phyloP scores from a whole-genome alignment of 768 basidiomycete genomes.

The Phanerochaete sordida region DNA sequence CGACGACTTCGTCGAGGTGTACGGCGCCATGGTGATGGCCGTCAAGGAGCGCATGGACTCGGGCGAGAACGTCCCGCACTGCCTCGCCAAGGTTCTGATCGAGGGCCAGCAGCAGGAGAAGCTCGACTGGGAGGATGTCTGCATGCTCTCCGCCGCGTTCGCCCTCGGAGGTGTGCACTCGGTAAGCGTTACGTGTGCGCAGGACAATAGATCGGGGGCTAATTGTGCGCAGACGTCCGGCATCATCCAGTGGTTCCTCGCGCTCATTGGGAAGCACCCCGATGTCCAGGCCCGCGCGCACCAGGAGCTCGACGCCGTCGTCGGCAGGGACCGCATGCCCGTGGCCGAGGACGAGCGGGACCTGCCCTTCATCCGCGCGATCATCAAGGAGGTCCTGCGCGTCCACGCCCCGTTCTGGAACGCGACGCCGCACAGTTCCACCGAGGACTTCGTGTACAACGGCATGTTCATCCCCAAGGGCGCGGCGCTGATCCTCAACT shows the following conservation, averaged over 20 bases:
- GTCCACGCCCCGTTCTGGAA: constrained; percentile 25
- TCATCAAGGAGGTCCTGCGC: constrained; percentile 21
- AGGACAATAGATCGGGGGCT: background rate
- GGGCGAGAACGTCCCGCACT: constrained; percentile 31
- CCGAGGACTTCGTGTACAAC: constrained; percentile 28
- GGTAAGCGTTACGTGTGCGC: constrained; percentile 15
- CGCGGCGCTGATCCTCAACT: constrained; percentile 26
- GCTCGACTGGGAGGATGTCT: constrained; percentile 29
- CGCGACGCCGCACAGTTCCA: constrained; percentile 26
- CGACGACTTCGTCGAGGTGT: constrained; percentile 26
- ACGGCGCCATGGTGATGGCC: constrained; percentile 29
- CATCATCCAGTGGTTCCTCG: constrained; percentile 31
- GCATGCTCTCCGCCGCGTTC: constrained; percentile 32
- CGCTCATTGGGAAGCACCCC: constrained; percentile 20
- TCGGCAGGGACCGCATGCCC: constrained; percentile 22
- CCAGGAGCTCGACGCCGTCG: constrained; percentile 24
- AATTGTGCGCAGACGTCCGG: constrained; percentile 28
- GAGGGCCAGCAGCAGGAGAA: constrained; percentile 26
- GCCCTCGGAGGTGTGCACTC: constrained; percentile 34
- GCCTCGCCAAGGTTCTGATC: constrained; percentile 31
- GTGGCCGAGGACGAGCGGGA: constrained; percentile 20
- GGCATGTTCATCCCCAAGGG: constrained; percentile 29
- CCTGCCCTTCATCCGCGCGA: constrained; percentile 13
- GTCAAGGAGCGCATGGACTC: constrained; percentile 27
- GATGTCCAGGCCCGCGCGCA: constrained; percentile 26